Percentiles rank a stretch among this genome's conserved stretches.
These are phyloP conservation scores for Coleophoma cylindrospora DNA, from an alignment of 2,329 filamentous ascomycete genomes.

Conservation along the genomic window DNA sequence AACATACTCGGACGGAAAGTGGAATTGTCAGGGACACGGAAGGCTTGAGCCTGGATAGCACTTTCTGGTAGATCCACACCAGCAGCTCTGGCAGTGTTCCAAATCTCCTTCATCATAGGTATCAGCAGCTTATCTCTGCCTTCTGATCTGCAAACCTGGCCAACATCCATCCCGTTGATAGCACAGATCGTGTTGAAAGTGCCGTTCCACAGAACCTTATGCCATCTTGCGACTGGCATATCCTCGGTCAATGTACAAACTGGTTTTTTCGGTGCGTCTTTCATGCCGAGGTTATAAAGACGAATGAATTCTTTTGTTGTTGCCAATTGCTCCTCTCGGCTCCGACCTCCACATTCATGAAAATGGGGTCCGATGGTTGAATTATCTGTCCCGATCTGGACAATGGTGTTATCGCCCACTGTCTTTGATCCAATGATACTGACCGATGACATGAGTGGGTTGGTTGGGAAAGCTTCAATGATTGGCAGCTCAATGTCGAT, in stretches of 20 bases:
- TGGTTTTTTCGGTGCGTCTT: conserved; percentile 4
- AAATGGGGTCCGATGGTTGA: conserved; percentile 14
- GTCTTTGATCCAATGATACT: conserved; percentile 14
- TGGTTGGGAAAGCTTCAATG: conserved; percentile 11
- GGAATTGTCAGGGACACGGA: conserved; percentile 6
- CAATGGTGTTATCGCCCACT: conserved; percentile 6
- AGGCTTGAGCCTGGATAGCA: conserved; percentile 8
- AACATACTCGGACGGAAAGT: conserved; percentile 36
- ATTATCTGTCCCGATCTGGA: conserved; percentile 12
- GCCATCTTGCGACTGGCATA: conserved; percentile 13
- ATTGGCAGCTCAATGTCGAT: conserved; percentile 16
- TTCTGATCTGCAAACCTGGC: conserved; percentile 15
- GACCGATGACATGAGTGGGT: conserved; percentile 13
- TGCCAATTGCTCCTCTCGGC: background rate
- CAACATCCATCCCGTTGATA: conserved; percentile 12
- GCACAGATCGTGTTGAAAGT: conserved; percentile 17
- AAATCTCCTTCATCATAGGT: conserved; percentile 22
- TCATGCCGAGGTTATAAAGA: conserved; percentile 10
- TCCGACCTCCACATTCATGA: conserved; percentile 6
- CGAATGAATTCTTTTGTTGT: conserved; percentile 11
- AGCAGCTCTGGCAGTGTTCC: conserved; percentile 13
- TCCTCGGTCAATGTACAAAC: conserved; percentile 8
- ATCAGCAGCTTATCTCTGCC: conserved; percentile 14
- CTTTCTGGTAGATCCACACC: conserved; percentile 15
- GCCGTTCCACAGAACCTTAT: conserved; percentile 17